Conservation (phyloP, 352 stramenopile species). For the Phytophthora cryptogea region DNA sequence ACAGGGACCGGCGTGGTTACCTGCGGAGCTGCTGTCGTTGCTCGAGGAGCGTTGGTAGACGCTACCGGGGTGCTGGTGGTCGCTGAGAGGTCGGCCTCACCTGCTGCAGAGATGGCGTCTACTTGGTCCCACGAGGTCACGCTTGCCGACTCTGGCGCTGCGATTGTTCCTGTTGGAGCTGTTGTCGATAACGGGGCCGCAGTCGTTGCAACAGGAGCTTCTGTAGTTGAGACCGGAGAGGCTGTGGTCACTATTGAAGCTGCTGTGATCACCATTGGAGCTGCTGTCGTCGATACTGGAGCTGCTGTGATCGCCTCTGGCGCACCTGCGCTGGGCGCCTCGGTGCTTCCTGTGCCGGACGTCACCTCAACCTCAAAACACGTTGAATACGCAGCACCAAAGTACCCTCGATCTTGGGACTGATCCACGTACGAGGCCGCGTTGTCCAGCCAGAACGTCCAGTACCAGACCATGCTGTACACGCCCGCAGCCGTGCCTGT, state of each 20-base stretch:
- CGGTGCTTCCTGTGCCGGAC: conserved; percentile 11
- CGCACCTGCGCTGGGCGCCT: not conserved
- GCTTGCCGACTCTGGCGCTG: conserved; percentile 4
- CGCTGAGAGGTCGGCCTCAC: conserved; percentile 2
- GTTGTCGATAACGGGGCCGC: not conserved
- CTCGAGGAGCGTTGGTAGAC: conserved; percentile 5
- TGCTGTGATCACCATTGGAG: conserved; percentile 2
- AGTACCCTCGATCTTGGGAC: conserved; percentile 45
- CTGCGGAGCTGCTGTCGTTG: not conserved
- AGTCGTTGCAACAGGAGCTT: conserved; percentile 7
- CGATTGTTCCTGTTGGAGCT: conserved; percentile 1
- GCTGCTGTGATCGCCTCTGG: conserved; percentile 3
- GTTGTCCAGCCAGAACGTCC: conserved; percentile 57
- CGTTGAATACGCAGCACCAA: conserved; percentile 54
- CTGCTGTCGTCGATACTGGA: conserved; percentile 2
- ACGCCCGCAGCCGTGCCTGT: conserved; percentile 36
- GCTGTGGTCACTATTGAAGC: conserved; percentile 5
- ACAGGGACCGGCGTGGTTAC: not conserved
- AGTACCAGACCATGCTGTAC: conserved; percentile 66
- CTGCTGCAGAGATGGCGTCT: conserved; percentile 6
- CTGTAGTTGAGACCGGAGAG: conserved; percentile 3
- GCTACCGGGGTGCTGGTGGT: conserved; percentile 5
- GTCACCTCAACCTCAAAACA: conserved; percentile 59
- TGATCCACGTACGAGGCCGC: conserved; percentile 47
- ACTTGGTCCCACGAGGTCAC: conserved; percentile 20